Conservation (phyloP, 2,329 filamentous ascomycete species). For the Pseudogymnoascus sp. region DNA sequence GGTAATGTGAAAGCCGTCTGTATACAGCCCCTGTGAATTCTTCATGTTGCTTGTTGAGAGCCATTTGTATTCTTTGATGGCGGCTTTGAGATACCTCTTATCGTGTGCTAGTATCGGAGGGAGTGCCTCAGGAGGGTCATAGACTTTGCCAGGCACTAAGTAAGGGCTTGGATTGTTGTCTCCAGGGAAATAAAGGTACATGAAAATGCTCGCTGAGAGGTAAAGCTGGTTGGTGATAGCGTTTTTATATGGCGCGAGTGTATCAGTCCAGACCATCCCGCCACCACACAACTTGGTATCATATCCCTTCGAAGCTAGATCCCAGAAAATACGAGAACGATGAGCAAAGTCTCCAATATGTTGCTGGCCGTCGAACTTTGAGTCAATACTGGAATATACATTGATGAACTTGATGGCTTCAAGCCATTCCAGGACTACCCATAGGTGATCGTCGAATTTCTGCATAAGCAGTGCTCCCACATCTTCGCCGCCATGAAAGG, state of each 20-base stretch:
- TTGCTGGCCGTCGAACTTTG: slow-evolving; percentile 66
- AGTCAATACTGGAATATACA: slow-evolving; percentile 57
- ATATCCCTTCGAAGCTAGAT: slow-evolving; percentile 71
- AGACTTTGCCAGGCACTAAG: slow-evolving; percentile 23
- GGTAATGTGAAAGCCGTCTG: slow-evolving; percentile 81
- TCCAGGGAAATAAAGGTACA: slow-evolving; percentile 85
- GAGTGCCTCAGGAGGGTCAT: slow-evolving; percentile 11
- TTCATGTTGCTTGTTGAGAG: slow-evolving; percentile 72
- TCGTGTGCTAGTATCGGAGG: slow-evolving; percentile 37
- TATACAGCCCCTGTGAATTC: slow-evolving; percentile 63
- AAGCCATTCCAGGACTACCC: slow-evolving; percentile 89
- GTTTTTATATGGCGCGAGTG: slow-evolving; percentile 79
- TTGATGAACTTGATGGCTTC: slow-evolving; percentile 70
- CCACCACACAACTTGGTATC: slow-evolving; percentile 71
- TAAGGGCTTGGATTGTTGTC: slow-evolving; percentile 68
- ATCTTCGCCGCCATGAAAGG: slow-evolving; percentile 83
- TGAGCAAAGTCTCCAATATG: slow-evolving; percentile 74
- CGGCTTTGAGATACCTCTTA: slow-evolving; percentile 60
- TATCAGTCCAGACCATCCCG: slow-evolving; percentile 86
- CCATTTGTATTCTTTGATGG: slow-evolving; percentile 73
- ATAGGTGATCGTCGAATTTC: slow-evolving; percentile 90
- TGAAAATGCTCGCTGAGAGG: slow-evolving; percentile 72
- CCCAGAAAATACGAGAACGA: slow-evolving; percentile 76
- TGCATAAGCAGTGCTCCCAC: slow-evolving; percentile 63
- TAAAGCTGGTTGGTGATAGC: slow-evolving; percentile 91